Evolutionary conservation across 2,329 filamentous ascomycete genomes (phyloP).

Genomic region (Fusarium tuaranense): DNA sequence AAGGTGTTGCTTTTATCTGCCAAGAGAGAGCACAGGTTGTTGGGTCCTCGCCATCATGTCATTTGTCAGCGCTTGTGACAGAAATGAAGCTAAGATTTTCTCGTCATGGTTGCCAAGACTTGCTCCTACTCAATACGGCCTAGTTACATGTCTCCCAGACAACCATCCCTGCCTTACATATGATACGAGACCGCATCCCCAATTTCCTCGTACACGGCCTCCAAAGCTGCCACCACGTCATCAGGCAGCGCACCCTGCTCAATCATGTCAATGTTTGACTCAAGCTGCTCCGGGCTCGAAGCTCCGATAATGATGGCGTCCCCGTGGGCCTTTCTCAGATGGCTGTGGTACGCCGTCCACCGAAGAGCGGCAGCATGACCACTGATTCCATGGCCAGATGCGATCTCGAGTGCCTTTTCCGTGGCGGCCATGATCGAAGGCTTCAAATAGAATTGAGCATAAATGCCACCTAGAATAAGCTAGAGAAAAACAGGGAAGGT

Average conservation of each 20-base stretch:
- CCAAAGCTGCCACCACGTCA: slow-evolving; percentile 46
- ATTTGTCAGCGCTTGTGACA: slow-evolving; percentile 21
- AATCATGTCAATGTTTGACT: slow-evolving; percentile 49
- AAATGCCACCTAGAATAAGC: slow-evolving; percentile 38
- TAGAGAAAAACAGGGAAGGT: background rate
- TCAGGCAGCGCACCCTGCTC: slow-evolving; percentile 55
- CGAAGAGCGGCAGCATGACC: slow-evolving; percentile 56
- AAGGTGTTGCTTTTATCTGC: background rate
- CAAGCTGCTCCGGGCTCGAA: slow-evolving; percentile 50
- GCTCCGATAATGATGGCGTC: slow-evolving; percentile 53
- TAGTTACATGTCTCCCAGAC: slow-evolving; percentile 1
- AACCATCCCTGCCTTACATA: slow-evolving; percentile 6
- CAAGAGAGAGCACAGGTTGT: background rate
- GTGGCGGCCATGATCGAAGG: slow-evolving; percentile 44
- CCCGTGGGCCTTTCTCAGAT: slow-evolving; percentile 45
- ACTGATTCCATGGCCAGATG: slow-evolving; percentile 49
- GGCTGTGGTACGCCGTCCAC: slow-evolving; percentile 54
- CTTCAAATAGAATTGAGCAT: slow-evolving; percentile 43
- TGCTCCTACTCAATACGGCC: slow-evolving; percentile 27
- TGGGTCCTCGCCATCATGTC: background rate
- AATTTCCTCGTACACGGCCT: slow-evolving; percentile 32
- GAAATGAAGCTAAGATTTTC: background rate
- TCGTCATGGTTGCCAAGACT: slow-evolving; percentile 19
- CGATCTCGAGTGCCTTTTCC: slow-evolving; percentile 41
- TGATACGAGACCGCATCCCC: slow-evolving; percentile 33